Percentiles rank a stretch among this genome's conserved stretches.
These are phyloP conservation scores for Tolypocladium cylindrosporum DNA, from an alignment of 2,329 filamentous ascomycete genomes.

Conservation along the genomic window DNA sequence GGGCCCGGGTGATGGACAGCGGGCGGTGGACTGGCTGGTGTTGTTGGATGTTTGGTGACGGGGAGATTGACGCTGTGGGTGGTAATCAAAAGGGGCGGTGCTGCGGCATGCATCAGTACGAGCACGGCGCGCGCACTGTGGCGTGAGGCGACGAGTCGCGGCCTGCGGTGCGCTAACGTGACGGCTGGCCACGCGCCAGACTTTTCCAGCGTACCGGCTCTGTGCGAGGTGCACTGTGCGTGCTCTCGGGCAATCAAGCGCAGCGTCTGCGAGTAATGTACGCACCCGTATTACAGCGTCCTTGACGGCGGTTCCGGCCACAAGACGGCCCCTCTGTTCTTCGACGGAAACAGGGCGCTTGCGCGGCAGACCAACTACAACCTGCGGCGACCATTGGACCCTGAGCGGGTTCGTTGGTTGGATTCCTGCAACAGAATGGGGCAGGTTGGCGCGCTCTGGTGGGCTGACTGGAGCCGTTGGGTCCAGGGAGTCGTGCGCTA, in stretches of 20 bases:
- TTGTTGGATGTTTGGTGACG: not conserved
- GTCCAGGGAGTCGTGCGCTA: not conserved
- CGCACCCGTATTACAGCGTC: not conserved
- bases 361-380: not conserved
- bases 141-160: not conserved
- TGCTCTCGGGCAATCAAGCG: not conserved
- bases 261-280: not conserved
- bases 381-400: not conserved
- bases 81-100: constrained; percentile 1
- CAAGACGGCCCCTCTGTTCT: not conserved
- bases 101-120: not conserved
- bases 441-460: not conserved
- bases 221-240: not conserved
- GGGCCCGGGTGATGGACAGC: not conserved
- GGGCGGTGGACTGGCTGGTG: not conserved
- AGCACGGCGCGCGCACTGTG: not conserved
- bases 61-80: not conserved
- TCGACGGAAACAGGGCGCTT: not conserved
- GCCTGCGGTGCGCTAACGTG: not conserved
- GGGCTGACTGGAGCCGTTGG: not conserved
- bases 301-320: not conserved
- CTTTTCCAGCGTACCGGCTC: not conserved
- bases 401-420: not conserved
- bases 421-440: not conserved
- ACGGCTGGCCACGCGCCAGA: not conserved